A percentile compares a stretch with the other conserved stretches of the same genome.
These are phyloP conservation scores for Metahyphopichia silvanorum DNA, from an alignment of 805 yeast genomes.

Conservation along the genomic window DNA sequence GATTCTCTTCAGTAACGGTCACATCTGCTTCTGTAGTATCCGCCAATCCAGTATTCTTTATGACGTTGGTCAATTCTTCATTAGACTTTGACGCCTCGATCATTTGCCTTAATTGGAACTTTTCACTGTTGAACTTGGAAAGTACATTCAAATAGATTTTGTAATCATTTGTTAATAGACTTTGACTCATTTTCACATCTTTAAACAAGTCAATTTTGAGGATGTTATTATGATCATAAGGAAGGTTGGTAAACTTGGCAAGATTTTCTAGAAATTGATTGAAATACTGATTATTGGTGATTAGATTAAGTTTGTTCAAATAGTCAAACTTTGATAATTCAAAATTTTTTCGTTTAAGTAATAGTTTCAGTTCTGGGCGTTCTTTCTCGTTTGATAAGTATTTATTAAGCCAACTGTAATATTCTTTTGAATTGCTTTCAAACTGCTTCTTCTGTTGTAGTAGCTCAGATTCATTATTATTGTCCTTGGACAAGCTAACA, in stretches of 20 bases:
- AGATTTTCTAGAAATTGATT: conserved; percentile 34
- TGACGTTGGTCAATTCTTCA: conserved; percentile 34
- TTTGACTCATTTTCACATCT: conserved; percentile 9
- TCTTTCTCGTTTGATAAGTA: conserved; percentile 43
- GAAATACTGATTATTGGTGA: conserved; percentile 38
- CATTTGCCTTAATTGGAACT: conserved; percentile 36
- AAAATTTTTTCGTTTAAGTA: conserved; percentile 33
- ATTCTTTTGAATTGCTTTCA: conserved; percentile 40
- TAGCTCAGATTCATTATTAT: conserved; percentile 19
- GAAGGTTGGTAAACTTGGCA: conserved; percentile 29
- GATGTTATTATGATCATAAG: conserved; percentile 9
- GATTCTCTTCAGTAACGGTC: conserved; percentile 19
- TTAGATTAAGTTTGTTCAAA: conserved; percentile 35
- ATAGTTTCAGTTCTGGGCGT: conserved; percentile 37
- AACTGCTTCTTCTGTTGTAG: conserved; percentile 27
- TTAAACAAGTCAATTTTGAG: conserved; percentile 9
- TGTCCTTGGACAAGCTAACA: conserved; percentile 7
- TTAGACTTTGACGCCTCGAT: conserved; percentile 38
- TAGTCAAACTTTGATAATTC: conserved; percentile 47
- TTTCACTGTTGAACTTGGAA: conserved; percentile 39
- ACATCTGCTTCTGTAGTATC: neutral
- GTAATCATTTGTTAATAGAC: conserved; percentile 15
- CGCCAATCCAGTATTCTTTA: conserved; percentile 22
- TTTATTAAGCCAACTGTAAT: conserved; percentile 41
- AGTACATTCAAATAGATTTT: conserved; percentile 30